Conservation (phyloP, 2,329 filamentous ascomycete species). For the Tolypocladium pustulatum region DNA sequence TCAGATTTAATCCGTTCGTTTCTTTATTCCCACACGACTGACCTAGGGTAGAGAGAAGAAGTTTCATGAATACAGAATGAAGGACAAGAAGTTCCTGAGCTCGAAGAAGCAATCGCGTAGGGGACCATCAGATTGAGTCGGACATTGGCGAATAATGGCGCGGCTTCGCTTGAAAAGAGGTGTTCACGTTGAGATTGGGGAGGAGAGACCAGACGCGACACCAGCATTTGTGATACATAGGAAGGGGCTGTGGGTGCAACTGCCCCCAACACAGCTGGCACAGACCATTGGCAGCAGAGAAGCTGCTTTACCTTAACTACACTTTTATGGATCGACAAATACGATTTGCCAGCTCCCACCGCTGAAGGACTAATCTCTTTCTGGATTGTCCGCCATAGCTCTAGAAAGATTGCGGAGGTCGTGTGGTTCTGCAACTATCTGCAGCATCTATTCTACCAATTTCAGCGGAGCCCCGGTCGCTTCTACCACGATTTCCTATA, state of each 20-base stretch:
- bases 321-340: no score
- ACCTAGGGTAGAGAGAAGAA: constrained; percentile 29
- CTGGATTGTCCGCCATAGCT: no score
- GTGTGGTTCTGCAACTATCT: no score
- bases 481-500: no score
- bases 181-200: not conserved
- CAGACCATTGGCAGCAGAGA: no score
- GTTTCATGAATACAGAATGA: constrained; percentile 34
- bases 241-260: not conserved
- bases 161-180: not conserved
- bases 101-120: constrained; percentile 38
- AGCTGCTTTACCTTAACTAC: no score
- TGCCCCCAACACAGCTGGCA: not conserved
- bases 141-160: not conserved
- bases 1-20: not conserved
- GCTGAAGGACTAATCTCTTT: no score
- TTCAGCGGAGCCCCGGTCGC: no score
- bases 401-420: no score
- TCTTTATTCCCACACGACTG: not conserved
- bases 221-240: not conserved
- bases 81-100: constrained; percentile 36
- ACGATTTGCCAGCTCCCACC: no score
- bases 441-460: no score
- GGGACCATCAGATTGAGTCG: constrained; percentile 19
- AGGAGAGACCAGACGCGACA: not conserved